Evolutionary conservation across 345 rosid species (phyloP), one percentile per base, ranked within the genome.

Genomic region (Ricinus communis): DNA sequence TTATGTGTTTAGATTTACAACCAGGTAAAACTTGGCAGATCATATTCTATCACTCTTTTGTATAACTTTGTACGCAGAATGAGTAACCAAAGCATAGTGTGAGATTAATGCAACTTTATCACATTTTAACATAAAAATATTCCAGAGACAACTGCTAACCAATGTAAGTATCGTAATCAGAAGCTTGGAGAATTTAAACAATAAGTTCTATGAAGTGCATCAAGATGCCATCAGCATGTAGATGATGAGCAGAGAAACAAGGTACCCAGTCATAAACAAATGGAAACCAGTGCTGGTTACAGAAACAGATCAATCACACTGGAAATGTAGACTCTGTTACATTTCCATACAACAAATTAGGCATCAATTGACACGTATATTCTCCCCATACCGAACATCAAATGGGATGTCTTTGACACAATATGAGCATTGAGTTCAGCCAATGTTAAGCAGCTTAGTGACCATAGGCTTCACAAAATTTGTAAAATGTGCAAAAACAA

Each of bases 331-430:
- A 58, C 12, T 30, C 15, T 58, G 22, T 5, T 30, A 14, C 18
- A 28, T 28, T 55, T 58, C 62, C 22, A 31, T 30, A n/a, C 8
- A 11, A 36, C 10, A 60, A 36, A 22, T 38, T 36, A 60, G 25
- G 25, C 24, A n/a, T 36, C 36, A 36, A n/a, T 36, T 46, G 27
- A 60, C 46, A 59, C 7, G 31, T 7, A n/a, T 64, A 50, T 67
- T 60, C 50, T 45, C 30, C 61, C 56, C 36, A 27, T 19, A 46
- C 14, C 63, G 71, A 71, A 47, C 47, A 30, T 58, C 71, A 71
- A n/a, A 67, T 36, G 41, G 3, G 36, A 67, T 36, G 56, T 28
- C 9, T 24, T 47, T 46, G 36, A 64, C n/a, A 64, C 2, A 25
- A 18, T 64, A 46, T 8, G 49, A 47, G 55, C 13, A 28, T 40